Conservation (phyloP, 495 filamentous ascomycete species). For the Penicillium silybi region DNA sequence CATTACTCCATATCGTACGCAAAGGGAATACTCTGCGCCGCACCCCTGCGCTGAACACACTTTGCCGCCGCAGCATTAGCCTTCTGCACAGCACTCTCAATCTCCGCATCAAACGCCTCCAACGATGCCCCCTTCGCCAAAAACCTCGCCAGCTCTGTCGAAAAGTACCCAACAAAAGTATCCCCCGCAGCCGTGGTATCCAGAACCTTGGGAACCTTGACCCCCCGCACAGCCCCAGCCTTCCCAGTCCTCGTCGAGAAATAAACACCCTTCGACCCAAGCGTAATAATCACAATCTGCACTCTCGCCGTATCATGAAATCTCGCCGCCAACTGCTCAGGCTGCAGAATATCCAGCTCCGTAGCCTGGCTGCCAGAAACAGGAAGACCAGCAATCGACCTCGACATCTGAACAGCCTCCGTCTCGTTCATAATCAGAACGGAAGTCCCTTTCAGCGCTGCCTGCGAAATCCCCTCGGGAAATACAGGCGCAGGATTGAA, state of each 20-base stretch:
- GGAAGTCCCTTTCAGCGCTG: constrained; percentile 54
- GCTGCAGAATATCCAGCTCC: constrained; percentile 16
- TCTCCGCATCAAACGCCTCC: constrained; percentile 17
- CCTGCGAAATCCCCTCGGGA: constrained; percentile 37
- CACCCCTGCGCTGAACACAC: constrained; percentile 19
- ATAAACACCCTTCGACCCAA: constrained; percentile 64
- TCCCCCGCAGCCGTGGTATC: constrained; percentile 89
- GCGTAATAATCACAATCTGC: constrained; percentile 66
- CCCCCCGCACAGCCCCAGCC: constrained; percentile 41
- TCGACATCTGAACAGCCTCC: constrained; percentile 63
- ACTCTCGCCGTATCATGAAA: constrained; percentile 58
- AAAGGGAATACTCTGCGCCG: constrained; percentile 27
- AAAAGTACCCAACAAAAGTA: constrained; percentile 64
- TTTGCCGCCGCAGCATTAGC: constrained; percentile 24
- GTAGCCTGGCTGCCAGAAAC: constrained; percentile 2
- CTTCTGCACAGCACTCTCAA: constrained; percentile 14
- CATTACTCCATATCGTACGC: constrained; percentile 18
- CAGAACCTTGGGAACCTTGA: constrained; percentile 60
- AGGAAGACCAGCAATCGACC: constrained; percentile 16
- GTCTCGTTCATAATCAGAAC: constrained; percentile 82
- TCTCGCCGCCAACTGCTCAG: constrained; percentile 38
- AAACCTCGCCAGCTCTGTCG: constrained; percentile 18
- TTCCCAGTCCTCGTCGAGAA: constrained; percentile 36
- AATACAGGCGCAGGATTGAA: constrained; percentile 73
- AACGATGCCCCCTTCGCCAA: constrained; percentile 10